Conservation (phyloP, 768 basidiomycete genomes). For the Mrakia frigida region DNA sequence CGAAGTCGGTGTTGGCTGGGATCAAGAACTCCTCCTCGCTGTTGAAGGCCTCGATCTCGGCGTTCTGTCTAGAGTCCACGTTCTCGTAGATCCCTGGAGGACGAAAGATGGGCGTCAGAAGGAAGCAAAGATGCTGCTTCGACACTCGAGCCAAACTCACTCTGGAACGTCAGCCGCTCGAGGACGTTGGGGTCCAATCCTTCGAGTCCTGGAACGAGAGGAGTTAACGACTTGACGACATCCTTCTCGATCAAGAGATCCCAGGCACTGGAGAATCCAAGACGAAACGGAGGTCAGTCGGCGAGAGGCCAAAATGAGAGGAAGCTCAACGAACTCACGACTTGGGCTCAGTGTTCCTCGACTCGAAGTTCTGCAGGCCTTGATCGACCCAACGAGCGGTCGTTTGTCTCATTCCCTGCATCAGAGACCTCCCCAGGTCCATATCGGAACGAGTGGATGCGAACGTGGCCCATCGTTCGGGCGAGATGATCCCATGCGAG, state of each 20-base stretch:
- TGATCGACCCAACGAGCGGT: constrained; percentile 36
- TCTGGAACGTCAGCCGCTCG: constrained; percentile 64
- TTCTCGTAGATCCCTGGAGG: constrained; percentile 36
- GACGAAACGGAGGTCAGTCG: no score
- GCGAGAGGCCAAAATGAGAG: constrained; percentile 46
- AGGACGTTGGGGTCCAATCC: constrained; percentile 54
- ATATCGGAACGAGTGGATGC: constrained; percentile 41
- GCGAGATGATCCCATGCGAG: constrained; percentile 3
- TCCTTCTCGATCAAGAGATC: constrained; percentile 62
- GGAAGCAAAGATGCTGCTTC: constrained; percentile 1
- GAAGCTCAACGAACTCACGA: constrained; percentile 17
- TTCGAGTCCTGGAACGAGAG: constrained; percentile 53
- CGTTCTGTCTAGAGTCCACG: constrained; percentile 65
- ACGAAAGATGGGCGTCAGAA: background rate
- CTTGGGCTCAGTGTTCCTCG: background rate
- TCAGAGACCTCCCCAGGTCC: constrained; percentile 31
- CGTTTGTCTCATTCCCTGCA: constrained; percentile 31
- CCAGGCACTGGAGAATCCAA: constrained; percentile 55
- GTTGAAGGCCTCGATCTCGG: constrained; percentile 67
- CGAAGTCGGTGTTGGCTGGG: constrained; percentile 67
- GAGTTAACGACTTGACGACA: constrained; percentile 48
- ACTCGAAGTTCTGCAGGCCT: constrained; percentile 46
- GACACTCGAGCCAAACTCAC: constrained; percentile 46
- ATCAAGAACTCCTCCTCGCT: constrained; percentile 69
- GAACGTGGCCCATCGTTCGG: constrained; percentile 24